Percentiles rank a stretch among this genome's conserved stretches.
These are phyloP conservation scores for Yarrowia keelungensis DNA, from an alignment of 805 yeast species.

Conservation along the genomic window DNA sequence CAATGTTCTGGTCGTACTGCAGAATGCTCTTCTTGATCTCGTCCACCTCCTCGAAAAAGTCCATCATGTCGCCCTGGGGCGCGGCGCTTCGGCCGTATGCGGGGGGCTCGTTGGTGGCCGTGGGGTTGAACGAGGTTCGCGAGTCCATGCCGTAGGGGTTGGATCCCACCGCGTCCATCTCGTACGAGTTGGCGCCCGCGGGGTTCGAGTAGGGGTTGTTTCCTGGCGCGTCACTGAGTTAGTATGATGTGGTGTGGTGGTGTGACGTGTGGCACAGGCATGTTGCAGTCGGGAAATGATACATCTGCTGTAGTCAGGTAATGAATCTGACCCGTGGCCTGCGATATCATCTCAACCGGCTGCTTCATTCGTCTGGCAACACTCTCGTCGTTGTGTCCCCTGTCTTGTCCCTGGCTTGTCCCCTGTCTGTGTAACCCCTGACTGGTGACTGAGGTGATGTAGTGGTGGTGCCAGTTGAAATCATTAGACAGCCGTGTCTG, in stretches of 20 bases:
- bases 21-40: constrained; percentile 71
- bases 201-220: constrained; percentile 38
- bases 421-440: no score
- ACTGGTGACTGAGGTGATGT: no score
- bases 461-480: neutral
- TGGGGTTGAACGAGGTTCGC: constrained; percentile 20
- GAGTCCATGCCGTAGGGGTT: constrained; percentile 30
- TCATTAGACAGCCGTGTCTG: neutral
- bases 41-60: constrained; percentile 73
- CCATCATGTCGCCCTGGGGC: constrained; percentile 59
- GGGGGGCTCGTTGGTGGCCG: constrained; percentile 31
- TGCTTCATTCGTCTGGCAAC: no score
- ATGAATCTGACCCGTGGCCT: no score
- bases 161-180: constrained; percentile 38
- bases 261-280: no score
- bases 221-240: constrained; percentile 33
- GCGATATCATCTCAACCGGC: no score
- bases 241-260: neutral
- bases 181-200: constrained; percentile 37
- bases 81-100: constrained; percentile 20
- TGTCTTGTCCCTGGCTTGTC: no score
- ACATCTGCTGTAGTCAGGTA: no score
- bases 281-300: no score
- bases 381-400: no score
- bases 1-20: constrained; percentile 72